Percentiles rank a stretch among this genome's conserved stretches.
These are phyloP conservation scores for Rhinocladiella mackenziei DNA, from an alignment of 2,329 filamentous ascomycete genomes.

Conservation along the genomic window DNA sequence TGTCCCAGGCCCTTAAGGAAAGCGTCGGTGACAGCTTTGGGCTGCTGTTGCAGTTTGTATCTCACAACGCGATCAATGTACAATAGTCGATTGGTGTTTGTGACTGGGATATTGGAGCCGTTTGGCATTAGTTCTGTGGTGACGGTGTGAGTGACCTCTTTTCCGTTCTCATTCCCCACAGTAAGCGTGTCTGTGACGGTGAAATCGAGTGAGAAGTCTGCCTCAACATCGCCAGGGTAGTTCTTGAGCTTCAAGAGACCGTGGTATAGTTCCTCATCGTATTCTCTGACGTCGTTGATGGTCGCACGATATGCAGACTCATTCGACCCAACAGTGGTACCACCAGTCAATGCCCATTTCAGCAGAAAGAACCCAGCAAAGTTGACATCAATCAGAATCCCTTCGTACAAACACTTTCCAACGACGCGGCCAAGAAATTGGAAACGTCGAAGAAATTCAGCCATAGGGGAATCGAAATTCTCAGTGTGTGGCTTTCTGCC, in stretches of 20 bases:
- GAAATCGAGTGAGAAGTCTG: constrained; percentile 77
- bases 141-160: constrained; percentile 53
- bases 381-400: constrained; percentile 85
- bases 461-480: constrained; percentile 56
- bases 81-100: constrained; percentile 85
- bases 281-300: constrained; percentile 86
- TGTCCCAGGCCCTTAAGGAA: constrained; percentile 81
- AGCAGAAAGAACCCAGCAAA: constrained; percentile 95
- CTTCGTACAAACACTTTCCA: constrained; percentile 96
- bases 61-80: constrained; percentile 90
- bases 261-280: constrained; percentile 86
- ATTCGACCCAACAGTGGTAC: constrained; percentile 57
- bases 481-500: constrained; percentile 52
- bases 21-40: constrained; percentile 73
- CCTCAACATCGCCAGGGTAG: constrained; percentile 58
- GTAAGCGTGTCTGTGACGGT: constrained; percentile 70
- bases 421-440: constrained; percentile 91
- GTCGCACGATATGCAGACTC: constrained; percentile 79
- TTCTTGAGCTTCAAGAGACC: constrained; percentile 58
- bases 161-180: constrained; percentile 33
- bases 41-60: constrained; percentile 79
- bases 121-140: constrained; percentile 72
- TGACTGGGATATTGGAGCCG: constrained; percentile 74
- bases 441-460: constrained; percentile 66
- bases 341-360: constrained; percentile 82